Base-by-base conservation (phyloP, 2,329 filamentous ascomycete genomes). In the Nannizziopsis barbatae region DNA sequence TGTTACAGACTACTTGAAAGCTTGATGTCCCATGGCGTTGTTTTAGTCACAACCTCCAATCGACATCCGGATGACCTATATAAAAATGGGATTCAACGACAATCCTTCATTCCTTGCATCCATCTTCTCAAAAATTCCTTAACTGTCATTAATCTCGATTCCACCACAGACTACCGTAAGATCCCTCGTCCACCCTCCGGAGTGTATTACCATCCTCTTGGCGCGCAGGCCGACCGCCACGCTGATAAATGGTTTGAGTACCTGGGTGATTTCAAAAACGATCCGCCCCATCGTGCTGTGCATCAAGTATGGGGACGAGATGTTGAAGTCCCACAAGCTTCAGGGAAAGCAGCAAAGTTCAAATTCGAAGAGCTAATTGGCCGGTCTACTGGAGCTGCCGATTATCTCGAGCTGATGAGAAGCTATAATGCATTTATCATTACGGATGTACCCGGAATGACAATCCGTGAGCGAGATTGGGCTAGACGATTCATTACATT, bases 401-500 rank as follows among this genome's bases (percentile, higher is more conserved):
- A 98, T 69, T 98, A 95, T 62, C 75, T 98, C 7, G 92, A 96
- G 66, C 74, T 98, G 49, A 86, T 86, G 67, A 79, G 86, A 49
- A 83, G 83, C 56, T 98, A 96, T 65, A 84, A 95, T 52, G 82
- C 89, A 1, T 96, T 98, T 60, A 79, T 98, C 55, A 78, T 98
- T 8, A 95, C 88, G 0, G 84, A 89, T 45, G 81, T 96, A 1
- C 92, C 92, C 0, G 86, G 83, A 5, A 96, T 98, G 92, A 92
- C 83, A 36, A 78, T 87, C 55, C 79, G 80, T 47, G 80, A 88
- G 60, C 80, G 92, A 15, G 92, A 98, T 68, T 75, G 95, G 35
- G 92, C 92, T 0, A 74, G 92, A 10, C 77, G 92, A 4, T 95
- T 98, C 66, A 98, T 98, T 64, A 98, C 90, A 0, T 95, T 98